These are phyloP conservation scores for Somion occarium DNA, from an alignment of 1,284 basidiomycete species.

Conservation along the genomic window DNA sequence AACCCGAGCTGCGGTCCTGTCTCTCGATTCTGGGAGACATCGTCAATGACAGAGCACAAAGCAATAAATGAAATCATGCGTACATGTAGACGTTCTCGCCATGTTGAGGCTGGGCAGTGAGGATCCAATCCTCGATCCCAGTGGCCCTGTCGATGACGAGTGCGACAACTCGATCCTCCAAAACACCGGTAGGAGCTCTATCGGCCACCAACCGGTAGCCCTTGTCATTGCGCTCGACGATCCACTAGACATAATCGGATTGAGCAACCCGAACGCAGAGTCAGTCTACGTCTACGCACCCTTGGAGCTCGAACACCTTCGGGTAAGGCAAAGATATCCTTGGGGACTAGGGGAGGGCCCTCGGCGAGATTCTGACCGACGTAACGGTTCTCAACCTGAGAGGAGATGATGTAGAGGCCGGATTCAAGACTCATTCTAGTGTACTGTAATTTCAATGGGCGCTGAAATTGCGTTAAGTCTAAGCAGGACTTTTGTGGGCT, in stretches of 20 bases:
- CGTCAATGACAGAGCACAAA: neutral
- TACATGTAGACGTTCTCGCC: constrained; percentile 4
- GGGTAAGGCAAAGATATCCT: no score
- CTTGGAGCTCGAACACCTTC: no score
- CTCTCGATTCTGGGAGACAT: neutral
- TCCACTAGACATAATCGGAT: no score
- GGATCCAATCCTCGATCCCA: neutral
- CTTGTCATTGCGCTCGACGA: neutral
- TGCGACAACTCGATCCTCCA: neutral
- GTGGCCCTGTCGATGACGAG: neutral
- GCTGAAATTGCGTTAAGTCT: no score
- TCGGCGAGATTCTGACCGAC: neutral
- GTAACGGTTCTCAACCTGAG: neutral
- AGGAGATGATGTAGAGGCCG: constrained; percentile 4
- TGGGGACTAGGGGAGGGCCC: constrained; percentile 2
- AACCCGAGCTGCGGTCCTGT: neutral
- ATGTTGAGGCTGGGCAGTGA: neutral
- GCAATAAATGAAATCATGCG: neutral
- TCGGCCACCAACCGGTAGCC: neutral
- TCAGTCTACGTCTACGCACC: neutral
- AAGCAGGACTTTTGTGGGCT: no score
- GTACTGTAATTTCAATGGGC: no score
- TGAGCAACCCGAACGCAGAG: no score
- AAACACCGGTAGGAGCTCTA: neutral
- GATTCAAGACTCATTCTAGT: neutral